phyloP scores from a whole-genome alignment of 108 stramenopile genomes.

The Skeletonema grethae region DNA sequence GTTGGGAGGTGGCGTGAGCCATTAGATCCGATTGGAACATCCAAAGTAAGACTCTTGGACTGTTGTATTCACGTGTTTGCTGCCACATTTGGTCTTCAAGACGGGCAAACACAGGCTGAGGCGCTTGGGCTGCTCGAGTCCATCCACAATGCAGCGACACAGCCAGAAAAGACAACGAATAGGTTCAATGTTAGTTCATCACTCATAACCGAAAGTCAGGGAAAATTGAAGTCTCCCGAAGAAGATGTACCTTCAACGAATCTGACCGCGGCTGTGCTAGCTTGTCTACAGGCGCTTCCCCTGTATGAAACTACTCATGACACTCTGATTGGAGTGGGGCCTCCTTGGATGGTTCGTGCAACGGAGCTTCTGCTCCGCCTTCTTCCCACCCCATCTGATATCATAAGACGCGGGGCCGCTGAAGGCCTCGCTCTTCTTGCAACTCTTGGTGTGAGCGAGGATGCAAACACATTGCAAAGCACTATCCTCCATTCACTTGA shows the following conservation, averaged over 20 bases:
- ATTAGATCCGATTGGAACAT: constrained; percentile 64
- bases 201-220: constrained; percentile 51
- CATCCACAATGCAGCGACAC: constrained; percentile 20
- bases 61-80: constrained; percentile 84
- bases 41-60: constrained; percentile 81
- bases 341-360: constrained; percentile 87
- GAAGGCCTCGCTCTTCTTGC: constrained; percentile 79
- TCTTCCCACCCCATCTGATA: constrained; percentile 59
- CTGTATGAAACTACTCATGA: constrained; percentile 77
- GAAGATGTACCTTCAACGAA: constrained; percentile 65
- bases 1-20: constrained; percentile 85
- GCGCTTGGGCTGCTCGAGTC: constrained; percentile 72
- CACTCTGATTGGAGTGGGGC: constrained; percentile 72
- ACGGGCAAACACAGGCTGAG: constrained; percentile 73
- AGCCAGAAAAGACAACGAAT: constrained; percentile 39
- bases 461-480: constrained; percentile 81
- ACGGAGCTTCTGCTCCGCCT: constrained; percentile 70
- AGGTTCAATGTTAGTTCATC: constrained; percentile 46
- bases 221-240: constrained; percentile 56
- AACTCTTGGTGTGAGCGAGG: constrained; percentile 80
- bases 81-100: constrained; percentile 84
- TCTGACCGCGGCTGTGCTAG: constrained; percentile 68
- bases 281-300: constrained; percentile 78
- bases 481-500: constrained; percentile 79
- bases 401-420: constrained; percentile 75